Evolutionary conservation across 768 basidiomycete genomes (phyloP).

Genomic region (Kwoniella bestiolae): DNA sequence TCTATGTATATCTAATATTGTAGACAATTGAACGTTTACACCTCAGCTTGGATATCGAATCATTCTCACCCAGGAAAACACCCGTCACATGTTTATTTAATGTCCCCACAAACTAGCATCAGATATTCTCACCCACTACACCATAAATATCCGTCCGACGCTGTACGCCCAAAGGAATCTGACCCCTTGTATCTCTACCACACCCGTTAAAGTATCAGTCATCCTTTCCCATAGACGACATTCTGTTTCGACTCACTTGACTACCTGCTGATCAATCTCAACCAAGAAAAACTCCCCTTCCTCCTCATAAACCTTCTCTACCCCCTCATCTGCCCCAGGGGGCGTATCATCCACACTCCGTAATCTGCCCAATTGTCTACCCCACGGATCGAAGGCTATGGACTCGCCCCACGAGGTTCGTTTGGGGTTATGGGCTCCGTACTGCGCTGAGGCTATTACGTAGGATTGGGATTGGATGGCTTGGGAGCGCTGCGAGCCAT

Average conservation of each 20-base stretch:
- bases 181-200: conserved; percentile 32
- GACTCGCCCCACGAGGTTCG: conserved; percentile 54
- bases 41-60: too few relatives aligned
- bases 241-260: conserved; percentile 42
- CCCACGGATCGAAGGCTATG: conserved; percentile 53
- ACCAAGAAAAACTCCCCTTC: conserved; percentile 39
- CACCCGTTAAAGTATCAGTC: not conserved
- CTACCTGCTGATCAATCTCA: conserved; percentile 39
- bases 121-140: conserved; percentile 30
- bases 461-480: conserved; percentile 51
- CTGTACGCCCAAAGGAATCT: conserved; percentile 50
- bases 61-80: too few relatives aligned
- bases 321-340: conserved; percentile 17
- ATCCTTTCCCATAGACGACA: too few relatives aligned
- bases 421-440: conserved; percentile 43
- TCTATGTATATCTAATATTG: too few relatives aligned
- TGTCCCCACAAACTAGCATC: not conserved
- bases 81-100: too few relatives aligned
- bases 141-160: conserved; percentile 49
- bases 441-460: conserved; percentile 52
- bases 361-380: conserved; percentile 43
- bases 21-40: too few relatives aligned
- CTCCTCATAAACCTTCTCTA: conserved; percentile 29
- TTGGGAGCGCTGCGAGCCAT: conserved; percentile 37
- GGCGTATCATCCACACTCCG: conserved; percentile 43